These are phyloP conservation scores for Pulveroboletus sp. DNA, from an alignment of 1,284 basidiomycete species.

Conservation along the genomic window DNA sequence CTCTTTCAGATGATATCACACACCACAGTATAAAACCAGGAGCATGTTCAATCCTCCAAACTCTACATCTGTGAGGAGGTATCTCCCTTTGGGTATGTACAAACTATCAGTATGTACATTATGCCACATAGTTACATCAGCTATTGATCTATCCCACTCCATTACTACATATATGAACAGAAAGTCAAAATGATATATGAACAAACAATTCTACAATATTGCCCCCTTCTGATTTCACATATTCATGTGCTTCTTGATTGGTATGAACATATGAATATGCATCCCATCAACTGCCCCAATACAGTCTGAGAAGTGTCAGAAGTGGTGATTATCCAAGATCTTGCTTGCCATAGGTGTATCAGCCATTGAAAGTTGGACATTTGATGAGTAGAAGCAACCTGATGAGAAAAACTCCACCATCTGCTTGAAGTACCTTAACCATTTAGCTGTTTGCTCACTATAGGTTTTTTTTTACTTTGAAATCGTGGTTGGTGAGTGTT, in stretches of 20 bases:
- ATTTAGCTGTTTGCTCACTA: too few relatives aligned
- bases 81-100: not conserved
- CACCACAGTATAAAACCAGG: not conserved
- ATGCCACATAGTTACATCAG: not conserved
- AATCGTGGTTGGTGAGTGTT: too few relatives aligned
- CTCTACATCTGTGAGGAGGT: not conserved
- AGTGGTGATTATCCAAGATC: not conserved
- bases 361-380: not conserved
- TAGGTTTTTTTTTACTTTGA: too few relatives aligned
- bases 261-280: too few relatives aligned
- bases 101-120: not conserved
- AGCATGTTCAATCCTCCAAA: not conserved
- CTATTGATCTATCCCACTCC: not conserved
- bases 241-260: too few relatives aligned
- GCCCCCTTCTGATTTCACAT: too few relatives aligned
- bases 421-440: not conserved
- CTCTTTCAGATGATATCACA: not conserved
- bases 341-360: not conserved
- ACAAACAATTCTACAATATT: not conserved
- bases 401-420: not conserved
- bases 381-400: not conserved
- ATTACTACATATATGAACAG: not conserved
- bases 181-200: conserved; percentile 2
- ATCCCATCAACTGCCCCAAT: too few relatives aligned
- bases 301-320: not conserved